Evolutionary conservation across 2,329 filamentous ascomycete genomes (phyloP).

Genomic region (Exserohilum rostratum): DNA sequence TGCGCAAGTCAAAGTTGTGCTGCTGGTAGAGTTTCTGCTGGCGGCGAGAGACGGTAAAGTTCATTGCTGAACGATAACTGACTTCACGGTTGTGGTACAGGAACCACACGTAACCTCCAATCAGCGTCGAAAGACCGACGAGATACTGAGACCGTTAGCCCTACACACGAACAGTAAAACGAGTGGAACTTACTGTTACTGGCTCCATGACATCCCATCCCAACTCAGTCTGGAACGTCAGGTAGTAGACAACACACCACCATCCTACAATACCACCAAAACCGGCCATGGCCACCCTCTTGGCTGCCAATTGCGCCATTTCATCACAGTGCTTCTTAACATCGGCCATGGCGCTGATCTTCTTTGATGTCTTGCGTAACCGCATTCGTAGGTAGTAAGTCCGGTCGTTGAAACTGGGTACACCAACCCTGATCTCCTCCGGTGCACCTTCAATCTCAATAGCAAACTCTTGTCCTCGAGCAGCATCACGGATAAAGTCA

Average conservation of each 20-base stretch:
- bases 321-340: conserved; percentile 83
- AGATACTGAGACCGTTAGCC: conserved; percentile 62
- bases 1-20: conserved; percentile 74
- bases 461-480: conserved; percentile 81
- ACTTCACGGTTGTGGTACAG: conserved; percentile 90
- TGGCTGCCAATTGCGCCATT: conserved; percentile 76
- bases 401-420: conserved; percentile 88
- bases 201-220: conserved; percentile 94
- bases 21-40: conserved; percentile 78
- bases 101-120: conserved; percentile 92
- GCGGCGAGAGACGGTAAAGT: conserved; percentile 80
- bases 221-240: conserved; percentile 72
- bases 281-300: conserved; percentile 79
- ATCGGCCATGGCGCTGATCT: conserved; percentile 71
- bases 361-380: conserved; percentile 71
- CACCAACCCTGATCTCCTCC: conserved; percentile 74
- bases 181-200: conserved; percentile 62
- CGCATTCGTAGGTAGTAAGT: conserved; percentile 85
- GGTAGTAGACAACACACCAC: conserved; percentile 79
- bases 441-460: conserved; percentile 77
- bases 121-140: conserved; percentile 82
- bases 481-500: conserved; percentile 91
- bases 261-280: conserved; percentile 75
- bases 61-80: conserved; percentile 83
- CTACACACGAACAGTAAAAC: neutral